Base-by-base conservation (phyloP, 2,329 filamentous ascomycete species). In the Cladorrhinum sp. region DNA sequence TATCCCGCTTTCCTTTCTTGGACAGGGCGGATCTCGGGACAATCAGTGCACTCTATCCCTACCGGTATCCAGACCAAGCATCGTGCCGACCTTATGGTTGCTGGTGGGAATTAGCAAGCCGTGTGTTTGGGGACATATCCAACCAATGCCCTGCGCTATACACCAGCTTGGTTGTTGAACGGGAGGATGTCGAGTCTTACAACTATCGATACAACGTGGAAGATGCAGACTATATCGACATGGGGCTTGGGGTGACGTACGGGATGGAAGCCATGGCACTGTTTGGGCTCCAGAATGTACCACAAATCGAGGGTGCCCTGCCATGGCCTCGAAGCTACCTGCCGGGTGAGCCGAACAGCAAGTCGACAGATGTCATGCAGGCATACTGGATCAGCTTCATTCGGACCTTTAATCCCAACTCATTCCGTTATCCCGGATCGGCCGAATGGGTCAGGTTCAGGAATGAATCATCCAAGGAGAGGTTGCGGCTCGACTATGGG, bases 301-400 rank as follows among this genome's bases (percentile, higher is more conserved):
- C 4, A 69, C 64, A 0, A 12, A 46, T 21, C 8, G 7, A 9
- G 26, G 26, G 26, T 8, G 23, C 53, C 30, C 20, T 3, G 23
- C 23, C 12, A 21, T 73, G 80, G 1, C 87, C 87, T 0, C 68
- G 69, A 2, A 86, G 82, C 52, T 91, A 91, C 66, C 71, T 71
- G 7, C 70, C 75, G 0, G 77, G 76, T 2, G 76, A 75, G 14
- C 73, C 74, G 14, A 91, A 92, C 65, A 80, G 76, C 1, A 69
- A 70, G 0, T 84, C 89, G 5, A 79, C 89, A 1, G 78, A 82
- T 0, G 74, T 88, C 0, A 81, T 89, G 26, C 87, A 91, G 68
- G 81, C 79, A 0, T 93, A 92, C 72, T 92, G 88, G 88, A 84
- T 86, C 1, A 90, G 86, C 65, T 93, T 93, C 70, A 85, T 93